phyloP scores from a whole-genome alignment of 225 moss, liverwort and hornwort species.

The Takakia lepidozioides region DNA sequence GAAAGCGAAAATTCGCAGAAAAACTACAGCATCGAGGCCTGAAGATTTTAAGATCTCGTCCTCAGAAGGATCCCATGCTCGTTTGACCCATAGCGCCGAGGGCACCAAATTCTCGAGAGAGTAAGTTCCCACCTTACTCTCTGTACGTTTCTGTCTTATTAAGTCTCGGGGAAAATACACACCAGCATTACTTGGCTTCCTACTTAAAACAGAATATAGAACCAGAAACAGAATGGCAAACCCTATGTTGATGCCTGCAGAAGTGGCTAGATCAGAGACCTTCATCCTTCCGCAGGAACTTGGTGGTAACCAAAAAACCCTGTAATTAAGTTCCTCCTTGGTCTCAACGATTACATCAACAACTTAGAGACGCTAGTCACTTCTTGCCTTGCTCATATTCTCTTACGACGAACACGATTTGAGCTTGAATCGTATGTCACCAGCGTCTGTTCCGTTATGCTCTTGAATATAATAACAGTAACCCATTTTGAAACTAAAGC shows the following conservation, averaged over 20 bases:
- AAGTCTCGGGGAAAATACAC: slow-evolving; percentile 80
- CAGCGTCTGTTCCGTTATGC: no score
- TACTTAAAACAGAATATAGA: slow-evolving; percentile 70
- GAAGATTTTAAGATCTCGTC: slow-evolving; percentile 58
- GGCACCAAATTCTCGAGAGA: slow-evolving; percentile 59
- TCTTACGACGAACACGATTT: no score
- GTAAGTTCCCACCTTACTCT: slow-evolving; percentile 23
- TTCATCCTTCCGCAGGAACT: no score
- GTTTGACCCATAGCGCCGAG: slow-evolving; percentile 70
- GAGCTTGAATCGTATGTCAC: no score
- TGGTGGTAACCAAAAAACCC: no score
- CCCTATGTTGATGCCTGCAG: slow-evolving; percentile 74
- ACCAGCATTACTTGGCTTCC: slow-evolving; percentile 81
- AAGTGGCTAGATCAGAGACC: slow-evolving; percentile 54
- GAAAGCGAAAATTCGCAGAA: slow-evolving; percentile 68
- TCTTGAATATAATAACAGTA: no score
- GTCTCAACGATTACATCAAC: no score
- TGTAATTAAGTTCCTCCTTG: no score
- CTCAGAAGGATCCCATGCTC: slow-evolving; percentile 65
- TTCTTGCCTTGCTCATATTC: no score
- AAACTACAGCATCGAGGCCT: slow-evolving; percentile 81
- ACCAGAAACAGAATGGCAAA: slow-evolving; percentile 53
- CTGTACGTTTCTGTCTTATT: slow-evolving; percentile 26
- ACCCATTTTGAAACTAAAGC: no score
- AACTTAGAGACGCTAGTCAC: no score